These are phyloP conservation scores for Elsinoe perseae DNA, from an alignment of 2,329 filamentous ascomycete genomes.

Conservation along the genomic window DNA sequence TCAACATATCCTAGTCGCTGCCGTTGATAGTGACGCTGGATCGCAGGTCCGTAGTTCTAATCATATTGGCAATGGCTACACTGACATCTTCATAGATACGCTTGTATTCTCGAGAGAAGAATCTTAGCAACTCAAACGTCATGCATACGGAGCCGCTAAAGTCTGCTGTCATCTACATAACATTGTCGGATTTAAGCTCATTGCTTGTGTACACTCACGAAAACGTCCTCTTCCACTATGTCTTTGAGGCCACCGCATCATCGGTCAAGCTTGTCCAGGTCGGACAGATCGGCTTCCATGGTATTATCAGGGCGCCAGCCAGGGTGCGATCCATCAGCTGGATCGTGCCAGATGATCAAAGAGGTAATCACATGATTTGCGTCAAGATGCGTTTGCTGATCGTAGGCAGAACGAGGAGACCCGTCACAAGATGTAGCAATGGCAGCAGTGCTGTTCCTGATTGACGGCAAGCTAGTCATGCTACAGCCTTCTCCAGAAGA, in stretches of 20 bases:
- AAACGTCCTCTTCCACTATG: slow-evolving; percentile 89
- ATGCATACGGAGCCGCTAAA: slow-evolving; percentile 71
- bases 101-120: slow-evolving; percentile 81
- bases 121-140: slow-evolving; percentile 63
- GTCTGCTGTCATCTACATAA: slow-evolving; percentile 81
- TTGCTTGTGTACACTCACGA: slow-evolving; percentile 95
- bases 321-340: slow-evolving; percentile 89
- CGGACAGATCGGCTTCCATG: slow-evolving; percentile 96
- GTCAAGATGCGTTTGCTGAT: slow-evolving; percentile 21
- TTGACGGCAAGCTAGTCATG: slow-evolving; percentile 91
- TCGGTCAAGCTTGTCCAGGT: slow-evolving; percentile 78
- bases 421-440: slow-evolving; percentile 91
- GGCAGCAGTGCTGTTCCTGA: slow-evolving; percentile 89
- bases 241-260: slow-evolving; percentile 66
- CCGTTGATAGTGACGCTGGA: slow-evolving; percentile 74
- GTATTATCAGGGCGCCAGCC: slow-evolving; percentile 87
- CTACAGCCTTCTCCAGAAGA: slow-evolving; percentile 80
- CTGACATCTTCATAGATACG: slow-evolving; percentile 50
- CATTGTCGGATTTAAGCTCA: slow-evolving; percentile 86
- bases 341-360: slow-evolving; percentile 85
- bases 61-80: not conserved
- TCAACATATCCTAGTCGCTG: slow-evolving; percentile 86
- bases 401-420: slow-evolving; percentile 62
- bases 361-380: slow-evolving; percentile 42
- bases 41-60: slow-evolving; percentile 55